Conservation (phyloP, 2,329 filamentous ascomycete species). For the Penicillium griseofulvum region DNA sequence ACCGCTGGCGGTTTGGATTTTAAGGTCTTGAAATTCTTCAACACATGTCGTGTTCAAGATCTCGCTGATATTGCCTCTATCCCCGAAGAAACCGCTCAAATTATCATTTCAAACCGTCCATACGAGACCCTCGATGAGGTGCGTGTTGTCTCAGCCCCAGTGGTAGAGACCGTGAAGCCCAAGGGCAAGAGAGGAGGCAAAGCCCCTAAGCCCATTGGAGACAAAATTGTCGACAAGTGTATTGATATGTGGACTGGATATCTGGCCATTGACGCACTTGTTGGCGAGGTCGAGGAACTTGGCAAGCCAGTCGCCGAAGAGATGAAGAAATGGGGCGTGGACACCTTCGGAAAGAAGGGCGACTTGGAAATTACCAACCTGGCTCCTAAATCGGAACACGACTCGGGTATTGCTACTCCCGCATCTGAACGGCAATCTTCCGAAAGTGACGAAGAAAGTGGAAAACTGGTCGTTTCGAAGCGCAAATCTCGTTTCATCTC, state of each 20-base stretch:
- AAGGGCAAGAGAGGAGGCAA: constrained; percentile 50
- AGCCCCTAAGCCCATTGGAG: constrained; percentile 58
- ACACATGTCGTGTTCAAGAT: constrained; percentile 70
- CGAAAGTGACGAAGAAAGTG: constrained; percentile 39
- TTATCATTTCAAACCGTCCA: constrained; percentile 71
- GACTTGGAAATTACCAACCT: constrained; percentile 61
- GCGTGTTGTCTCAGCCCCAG: constrained; percentile 58
- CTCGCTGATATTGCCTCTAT: constrained; percentile 79
- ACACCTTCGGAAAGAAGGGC: constrained; percentile 62
- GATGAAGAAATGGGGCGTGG: constrained; percentile 67
- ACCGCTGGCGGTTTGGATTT: constrained; percentile 49
- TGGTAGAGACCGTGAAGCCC: constrained; percentile 37
- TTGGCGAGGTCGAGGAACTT: constrained; percentile 70
- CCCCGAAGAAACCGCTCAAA: constrained; percentile 65
- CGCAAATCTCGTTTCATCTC: constrained; percentile 47
- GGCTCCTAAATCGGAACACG: constrained; percentile 48
- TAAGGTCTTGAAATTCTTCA: constrained; percentile 76
- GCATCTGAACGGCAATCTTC: constrained; percentile 37
- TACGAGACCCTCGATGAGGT: constrained; percentile 67
- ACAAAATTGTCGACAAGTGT: constrained; percentile 65
- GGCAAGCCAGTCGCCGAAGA: constrained; percentile 64
- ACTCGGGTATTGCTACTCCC: constrained; percentile 68
- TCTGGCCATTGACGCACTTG: constrained; percentile 77
- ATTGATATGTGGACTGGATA: constrained; percentile 75
- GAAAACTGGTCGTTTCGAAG: constrained; percentile 39